Evolutionary conservation across 2,329 filamentous ascomycete species (phyloP).

Genomic region (Blumeria hordei): DNA sequence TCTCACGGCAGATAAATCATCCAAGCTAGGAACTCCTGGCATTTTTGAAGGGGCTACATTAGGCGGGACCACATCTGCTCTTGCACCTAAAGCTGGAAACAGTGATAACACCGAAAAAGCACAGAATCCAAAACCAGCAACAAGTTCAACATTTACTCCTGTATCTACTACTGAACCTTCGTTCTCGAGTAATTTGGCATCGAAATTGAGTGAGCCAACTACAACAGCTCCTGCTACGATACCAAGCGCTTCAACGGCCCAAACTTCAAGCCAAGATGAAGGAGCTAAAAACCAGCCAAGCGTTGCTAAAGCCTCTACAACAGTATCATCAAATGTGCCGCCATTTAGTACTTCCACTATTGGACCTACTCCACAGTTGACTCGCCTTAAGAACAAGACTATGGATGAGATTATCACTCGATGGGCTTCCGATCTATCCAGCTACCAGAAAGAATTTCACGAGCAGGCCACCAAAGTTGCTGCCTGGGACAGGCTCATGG

Average conservation of each 20-base stretch:
- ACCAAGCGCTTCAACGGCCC: conserved; percentile 11
- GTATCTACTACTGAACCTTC: conserved; percentile 3
- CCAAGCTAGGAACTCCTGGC: conserved; percentile 13
- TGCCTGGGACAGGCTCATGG: conserved; percentile 68
- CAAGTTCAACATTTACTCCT: conserved; percentile 7
- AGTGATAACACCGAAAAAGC: conserved; percentile 11
- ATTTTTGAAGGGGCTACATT: conserved; percentile 3
- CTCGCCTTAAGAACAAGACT: conserved; percentile 87
- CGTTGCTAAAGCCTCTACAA: conserved; percentile 4
- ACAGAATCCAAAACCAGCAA: conserved; percentile 6
- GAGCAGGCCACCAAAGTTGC: conserved; percentile 70
- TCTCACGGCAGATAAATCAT: neutral
- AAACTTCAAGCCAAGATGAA: conserved; percentile 9
- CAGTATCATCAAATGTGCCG: conserved; percentile 11
- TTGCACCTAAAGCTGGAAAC: conserved; percentile 6
- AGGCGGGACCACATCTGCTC: conserved; percentile 5
- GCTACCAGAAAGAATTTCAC: conserved; percentile 94
- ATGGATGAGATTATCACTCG: conserved; percentile 97
- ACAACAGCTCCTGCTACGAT: conserved; percentile 4
- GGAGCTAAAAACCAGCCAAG: neutral
- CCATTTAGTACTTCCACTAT: conserved; percentile 48
- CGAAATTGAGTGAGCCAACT: neutral
- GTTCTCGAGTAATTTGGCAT: neutral
- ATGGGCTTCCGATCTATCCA: conserved; percentile 85
- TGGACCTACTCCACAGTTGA: conserved; percentile 63